Percentiles rank a stretch among this genome's conserved stretches.
These are phyloP conservation scores for Bonia amplexicaulis DNA, from an alignment of 176 grass and related monocot species.

Conservation along the genomic window DNA sequence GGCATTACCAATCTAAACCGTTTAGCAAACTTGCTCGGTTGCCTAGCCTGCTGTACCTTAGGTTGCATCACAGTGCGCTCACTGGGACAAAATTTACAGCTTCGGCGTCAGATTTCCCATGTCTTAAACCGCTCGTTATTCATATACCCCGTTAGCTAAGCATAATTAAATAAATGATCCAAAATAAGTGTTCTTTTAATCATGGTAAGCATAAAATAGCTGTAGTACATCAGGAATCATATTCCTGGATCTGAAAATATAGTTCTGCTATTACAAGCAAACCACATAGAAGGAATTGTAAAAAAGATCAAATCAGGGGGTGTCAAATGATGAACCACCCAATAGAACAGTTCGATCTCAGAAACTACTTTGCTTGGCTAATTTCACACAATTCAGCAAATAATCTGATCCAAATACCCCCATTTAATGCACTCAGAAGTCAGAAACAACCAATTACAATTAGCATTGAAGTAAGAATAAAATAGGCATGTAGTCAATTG, in stretches of 20 bases:
- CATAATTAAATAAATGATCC: neutral
- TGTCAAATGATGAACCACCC: too few relatives aligned
- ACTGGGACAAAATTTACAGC: too few relatives aligned
- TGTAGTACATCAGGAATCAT: too few relatives aligned
- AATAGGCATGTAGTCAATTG: neutral
- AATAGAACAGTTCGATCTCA: neutral
- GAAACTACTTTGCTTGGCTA: neutral
- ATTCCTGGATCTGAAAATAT: too few relatives aligned
- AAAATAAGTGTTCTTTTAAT: neutral
- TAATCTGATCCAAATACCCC: neutral
- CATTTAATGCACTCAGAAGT: neutral
- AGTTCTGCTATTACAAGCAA: too few relatives aligned
- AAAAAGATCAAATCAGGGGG: too few relatives aligned
- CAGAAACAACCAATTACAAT: neutral
- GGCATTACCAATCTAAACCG: too few relatives aligned
- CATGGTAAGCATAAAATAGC: too few relatives aligned
- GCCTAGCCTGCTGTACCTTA: slow-evolving; percentile 25
- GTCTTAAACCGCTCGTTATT: neutral
- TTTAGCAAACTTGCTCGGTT: too few relatives aligned
- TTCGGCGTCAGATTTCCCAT: too few relatives aligned
- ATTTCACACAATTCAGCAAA: neutral
- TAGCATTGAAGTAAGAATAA: neutral
- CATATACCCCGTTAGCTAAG: neutral
- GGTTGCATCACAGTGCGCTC: slow-evolving; percentile 29
- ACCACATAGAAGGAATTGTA: too few relatives aligned